A percentile compares a stretch with the other conserved stretches of the same genome.
These are phyloP conservation scores for Mycena filopes DNA, from an alignment of 768 basidiomycete species.

Conservation along the genomic window DNA sequence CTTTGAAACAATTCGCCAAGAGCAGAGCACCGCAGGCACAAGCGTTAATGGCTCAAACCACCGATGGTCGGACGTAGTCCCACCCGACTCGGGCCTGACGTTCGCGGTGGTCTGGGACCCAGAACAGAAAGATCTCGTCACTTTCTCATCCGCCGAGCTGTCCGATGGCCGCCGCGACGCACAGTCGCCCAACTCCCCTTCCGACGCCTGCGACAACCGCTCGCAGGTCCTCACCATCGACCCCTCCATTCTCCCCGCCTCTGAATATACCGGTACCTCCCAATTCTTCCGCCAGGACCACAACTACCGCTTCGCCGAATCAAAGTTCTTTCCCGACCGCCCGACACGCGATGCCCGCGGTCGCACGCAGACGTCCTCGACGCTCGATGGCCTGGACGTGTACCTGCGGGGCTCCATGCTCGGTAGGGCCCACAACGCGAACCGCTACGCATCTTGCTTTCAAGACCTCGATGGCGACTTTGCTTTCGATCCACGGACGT, in stretches of 20 bases:
- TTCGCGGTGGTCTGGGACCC: slow-evolving; percentile 73
- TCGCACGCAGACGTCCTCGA: slow-evolving; percentile 50
- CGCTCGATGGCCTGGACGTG: slow-evolving; percentile 42
- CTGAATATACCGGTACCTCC: slow-evolving; percentile 37
- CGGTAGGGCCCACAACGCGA: neutral
- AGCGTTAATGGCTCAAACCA: slow-evolving; percentile 34
- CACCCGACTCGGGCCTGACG: slow-evolving; percentile 64
- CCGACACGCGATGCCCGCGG: slow-evolving; percentile 25
- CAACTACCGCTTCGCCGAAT: slow-evolving; percentile 31
- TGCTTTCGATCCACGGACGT: slow-evolving; percentile 6
- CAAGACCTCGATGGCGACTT: slow-evolving; percentile 1
- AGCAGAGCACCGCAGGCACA: slow-evolving; percentile 13
- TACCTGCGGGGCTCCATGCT: slow-evolving; percentile 6
- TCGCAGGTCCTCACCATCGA: slow-evolving; percentile 42
- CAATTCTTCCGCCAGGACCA: slow-evolving; percentile 43
- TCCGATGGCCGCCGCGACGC: slow-evolving; percentile 32
- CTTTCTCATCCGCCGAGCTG: slow-evolving; percentile 64
- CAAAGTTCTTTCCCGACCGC: slow-evolving; percentile 16
- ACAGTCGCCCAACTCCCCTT: slow-evolving; percentile 34
- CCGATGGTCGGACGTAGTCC: slow-evolving; percentile 68
- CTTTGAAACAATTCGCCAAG: slow-evolving; percentile 25
- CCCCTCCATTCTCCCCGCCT: slow-evolving; percentile 32
- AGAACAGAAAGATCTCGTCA: slow-evolving; percentile 61
- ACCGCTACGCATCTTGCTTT: neutral
- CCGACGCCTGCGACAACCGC: slow-evolving; percentile 40